Evolutionary conservation across 129 eudicot species (phyloP).

Genomic region (Flaveria brownii): DNA sequence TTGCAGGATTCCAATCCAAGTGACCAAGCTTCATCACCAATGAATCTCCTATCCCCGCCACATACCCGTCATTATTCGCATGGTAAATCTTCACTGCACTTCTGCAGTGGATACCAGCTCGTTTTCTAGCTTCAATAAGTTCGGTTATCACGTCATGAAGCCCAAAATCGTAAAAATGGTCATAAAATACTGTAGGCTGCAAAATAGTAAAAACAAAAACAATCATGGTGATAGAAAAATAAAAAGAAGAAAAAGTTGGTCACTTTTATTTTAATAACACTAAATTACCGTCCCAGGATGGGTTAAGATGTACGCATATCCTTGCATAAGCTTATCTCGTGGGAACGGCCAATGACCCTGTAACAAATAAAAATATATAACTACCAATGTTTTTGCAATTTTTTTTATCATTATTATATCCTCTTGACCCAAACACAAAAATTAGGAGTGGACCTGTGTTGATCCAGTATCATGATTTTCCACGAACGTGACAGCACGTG

Average conservation of each 20-base stretch:
- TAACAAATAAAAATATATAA: conserved; percentile 1
- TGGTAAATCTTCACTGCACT: conserved; percentile 62
- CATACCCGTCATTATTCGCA: conserved; percentile 55
- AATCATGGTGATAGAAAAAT: neutral
- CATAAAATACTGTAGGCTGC: conserved; percentile 68
- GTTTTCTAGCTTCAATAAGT: conserved; percentile 47
- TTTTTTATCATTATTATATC: neutral
- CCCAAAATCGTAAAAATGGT: conserved; percentile 65
- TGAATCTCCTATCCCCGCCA: conserved; percentile 52
- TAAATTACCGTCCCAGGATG: conserved; percentile 64
- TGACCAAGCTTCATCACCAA: conserved; percentile 63
- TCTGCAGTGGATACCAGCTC: conserved; percentile 62
- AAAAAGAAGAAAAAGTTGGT: neutral
- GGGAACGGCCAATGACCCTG: conserved; percentile 85
- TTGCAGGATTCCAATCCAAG: conserved; percentile 61
- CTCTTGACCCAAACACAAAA: conserved; percentile 7
- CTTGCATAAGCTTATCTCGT: conserved; percentile 63
- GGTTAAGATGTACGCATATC: conserved; percentile 73
- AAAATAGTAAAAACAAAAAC: neutral
- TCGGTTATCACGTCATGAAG: conserved; percentile 53
- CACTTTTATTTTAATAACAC: neutral
- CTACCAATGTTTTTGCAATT: conserved; percentile 1
- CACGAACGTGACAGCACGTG: conserved; percentile 69
- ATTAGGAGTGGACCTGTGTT: conserved; percentile 52
- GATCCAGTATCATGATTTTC: conserved; percentile 85